These are phyloP conservation scores for Sporothrix protearum DNA, from an alignment of 2,329 filamentous ascomycete species.

Conservation along the genomic window DNA sequence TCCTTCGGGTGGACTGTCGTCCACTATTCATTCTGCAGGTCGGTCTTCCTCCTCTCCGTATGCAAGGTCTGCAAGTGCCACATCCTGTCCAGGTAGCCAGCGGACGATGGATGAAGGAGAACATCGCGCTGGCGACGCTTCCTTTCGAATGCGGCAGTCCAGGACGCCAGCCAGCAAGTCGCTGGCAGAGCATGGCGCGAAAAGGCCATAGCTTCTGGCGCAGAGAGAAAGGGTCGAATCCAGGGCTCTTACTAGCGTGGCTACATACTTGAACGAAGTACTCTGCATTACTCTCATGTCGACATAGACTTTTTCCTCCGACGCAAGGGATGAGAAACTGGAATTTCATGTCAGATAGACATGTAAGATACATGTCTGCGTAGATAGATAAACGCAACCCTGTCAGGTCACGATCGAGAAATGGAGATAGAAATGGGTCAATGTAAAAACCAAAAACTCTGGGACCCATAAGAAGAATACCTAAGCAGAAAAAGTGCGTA, in stretches of 20 bases:
- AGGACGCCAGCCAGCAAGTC: not conserved
- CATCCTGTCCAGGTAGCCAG: not conserved
- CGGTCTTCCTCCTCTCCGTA: too few relatives aligned
- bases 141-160: not conserved
- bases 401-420: too few relatives aligned
- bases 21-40: not conserved
- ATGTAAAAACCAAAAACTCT: too few relatives aligned
- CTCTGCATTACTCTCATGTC: not conserved
- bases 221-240: not conserved
- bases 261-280: too few relatives aligned
- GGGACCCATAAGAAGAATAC: too few relatives aligned
- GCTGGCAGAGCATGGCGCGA: not conserved
- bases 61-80: not conserved
- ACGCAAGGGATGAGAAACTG: not conserved
- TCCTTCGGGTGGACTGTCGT: not conserved
- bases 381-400: too few relatives aligned
- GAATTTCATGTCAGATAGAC: not conserved
- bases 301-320: not conserved
- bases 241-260: not conserved
- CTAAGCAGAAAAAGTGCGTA: too few relatives aligned
- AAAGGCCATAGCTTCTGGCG: not conserved
- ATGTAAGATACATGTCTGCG: too few relatives aligned
- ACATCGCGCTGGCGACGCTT: not conserved
- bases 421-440: too few relatives aligned
- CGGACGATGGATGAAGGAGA: not conserved